These are phyloP conservation scores for Leishmania tarentolae DNA, from an alignment of 208 protist species.

Conservation along the genomic window DNA sequence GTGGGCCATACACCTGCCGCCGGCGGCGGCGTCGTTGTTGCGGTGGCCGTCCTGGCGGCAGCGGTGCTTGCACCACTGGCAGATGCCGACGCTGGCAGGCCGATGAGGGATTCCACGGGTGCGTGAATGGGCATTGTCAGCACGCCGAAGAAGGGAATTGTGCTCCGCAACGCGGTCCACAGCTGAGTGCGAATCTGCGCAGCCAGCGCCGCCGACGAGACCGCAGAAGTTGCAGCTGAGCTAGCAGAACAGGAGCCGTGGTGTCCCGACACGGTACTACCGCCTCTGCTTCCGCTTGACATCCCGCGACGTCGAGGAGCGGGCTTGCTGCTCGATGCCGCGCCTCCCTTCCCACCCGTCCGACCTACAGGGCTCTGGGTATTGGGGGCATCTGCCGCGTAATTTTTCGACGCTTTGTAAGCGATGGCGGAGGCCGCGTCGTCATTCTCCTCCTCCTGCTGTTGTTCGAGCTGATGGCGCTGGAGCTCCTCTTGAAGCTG, in stretches of 20 bases:
- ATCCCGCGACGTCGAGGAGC: conserved; percentile 1
- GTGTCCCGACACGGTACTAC: background rate
- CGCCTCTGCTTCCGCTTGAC: background rate
- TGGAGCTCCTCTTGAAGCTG: conserved; percentile 22
- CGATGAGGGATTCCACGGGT: conserved; percentile 10
- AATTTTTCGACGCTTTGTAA: background rate
- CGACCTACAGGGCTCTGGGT: background rate
- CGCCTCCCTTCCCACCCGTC: too few relatives aligned
- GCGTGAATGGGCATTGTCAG: conserved; percentile 19
- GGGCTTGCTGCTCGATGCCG: background rate
- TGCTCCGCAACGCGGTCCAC: conserved; percentile 17
- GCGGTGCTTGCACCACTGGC: background rate
- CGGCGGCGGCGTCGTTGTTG: background rate
- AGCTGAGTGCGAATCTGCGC: conserved; percentile 15
- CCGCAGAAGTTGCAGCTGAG: background rate
- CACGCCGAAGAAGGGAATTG: conserved; percentile 21
- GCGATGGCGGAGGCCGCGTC: background rate
- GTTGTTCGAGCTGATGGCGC: conserved; percentile 16
- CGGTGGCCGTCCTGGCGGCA: background rate
- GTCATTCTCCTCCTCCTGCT: background rate
- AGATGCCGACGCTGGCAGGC: background rate
- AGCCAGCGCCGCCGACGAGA: conserved; percentile 1
- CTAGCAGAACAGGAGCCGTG: background rate
- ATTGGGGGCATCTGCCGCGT: background rate
- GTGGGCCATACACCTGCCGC: background rate